These are phyloP conservation scores for Nakataea oryzae DNA, from an alignment of 2,329 filamentous ascomycete species.

Conservation along the genomic window DNA sequence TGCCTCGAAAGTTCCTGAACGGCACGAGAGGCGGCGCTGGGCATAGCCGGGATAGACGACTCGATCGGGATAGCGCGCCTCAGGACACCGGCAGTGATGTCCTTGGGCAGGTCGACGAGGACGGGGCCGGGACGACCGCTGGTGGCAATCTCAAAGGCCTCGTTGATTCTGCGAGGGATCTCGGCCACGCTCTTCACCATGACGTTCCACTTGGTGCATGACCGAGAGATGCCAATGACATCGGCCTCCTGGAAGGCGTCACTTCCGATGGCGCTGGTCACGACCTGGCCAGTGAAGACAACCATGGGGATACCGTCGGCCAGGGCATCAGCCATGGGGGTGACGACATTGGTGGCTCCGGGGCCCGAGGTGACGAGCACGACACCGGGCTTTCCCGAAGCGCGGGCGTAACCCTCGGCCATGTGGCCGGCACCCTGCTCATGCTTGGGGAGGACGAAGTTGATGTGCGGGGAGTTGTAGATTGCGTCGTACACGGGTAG, in stretches of 20 bases:
- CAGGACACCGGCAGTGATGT: slow-evolving; percentile 81
- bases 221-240: slow-evolving; percentile 82
- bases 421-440: slow-evolving; percentile 98
- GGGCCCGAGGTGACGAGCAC: slow-evolving; percentile 95
- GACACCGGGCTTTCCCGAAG: slow-evolving; percentile 86
- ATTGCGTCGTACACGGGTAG: slow-evolving; percentile 98
- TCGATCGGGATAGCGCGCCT: slow-evolving; percentile 71
- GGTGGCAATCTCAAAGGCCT: slow-evolving; percentile 96
- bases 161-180: slow-evolving; percentile 86
- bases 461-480: slow-evolving; percentile 94
- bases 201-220: slow-evolving; percentile 98
- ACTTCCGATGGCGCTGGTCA: slow-evolving; percentile 80
- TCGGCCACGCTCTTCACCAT: slow-evolving; percentile 96
- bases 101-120: slow-evolving; percentile 91
- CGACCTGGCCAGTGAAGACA: slow-evolving; percentile 90
- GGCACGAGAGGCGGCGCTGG: slow-evolving; percentile 76
- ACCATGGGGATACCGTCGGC: slow-evolving; percentile 94
- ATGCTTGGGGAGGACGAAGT: slow-evolving; percentile 90
- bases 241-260: slow-evolving; percentile 98
- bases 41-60: slow-evolving; percentile 65
- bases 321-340: slow-evolving; percentile 90
- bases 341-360: slow-evolving; percentile 92
- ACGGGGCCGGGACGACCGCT: slow-evolving; percentile 90
- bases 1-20: slow-evolving; percentile 62
- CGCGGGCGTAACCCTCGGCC: slow-evolving; percentile 93